Base-by-base conservation (phyloP, 1,284 basidiomycete genomes). In the Trametes hirsuta region DNA sequence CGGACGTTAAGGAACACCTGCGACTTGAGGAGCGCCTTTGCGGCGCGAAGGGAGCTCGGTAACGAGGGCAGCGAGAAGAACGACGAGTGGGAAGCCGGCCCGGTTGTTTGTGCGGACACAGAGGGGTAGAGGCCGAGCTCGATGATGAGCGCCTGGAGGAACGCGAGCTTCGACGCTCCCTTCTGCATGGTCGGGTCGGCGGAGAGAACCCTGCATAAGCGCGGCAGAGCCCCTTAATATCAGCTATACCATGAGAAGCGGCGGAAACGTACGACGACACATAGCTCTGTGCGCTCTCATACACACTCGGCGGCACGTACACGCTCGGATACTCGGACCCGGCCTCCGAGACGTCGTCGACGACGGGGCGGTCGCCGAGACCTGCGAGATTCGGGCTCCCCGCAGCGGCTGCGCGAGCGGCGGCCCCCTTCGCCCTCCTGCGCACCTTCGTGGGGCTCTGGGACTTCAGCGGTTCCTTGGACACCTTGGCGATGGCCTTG, bases 1-100 rank as follows among this genome's bases (percentile, higher is more conserved):
- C 80, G 79, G 59, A 92, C 81, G 68, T 90, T 90, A 41, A 91
- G 68, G 70, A 91, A 90, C 0, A 78, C 88, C 47, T 79, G 78
- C 5, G 83, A 76, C 73, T 87, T 91, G 47, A 92, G 73, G 45
- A 88, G 73, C 24, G 81, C 80, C 66, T 82, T 85, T 12, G 89
- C 89, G 12, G 86, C 77, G 25, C 73, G 83, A 49, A 91, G 72
- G 0, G 87, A 82, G 34, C 72, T 73, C 3, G 90, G 90, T 6
- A 89, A 75, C 40, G 72, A 69, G 36, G 71, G 70, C 30, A 72
- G 69, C 5, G 66, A 63, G 45, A 66, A 68, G 64, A 70, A 69
- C 10, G 69, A 68, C 84, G 74, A 35, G 84, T 74, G 12, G 76
- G 75, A 39, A 81, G 77, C 24, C 40, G 54, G 37, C 35, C 47